Evolutionary conservation across 176 grass and related monocot species (phyloP), one percentile per base, ranked within the genome.

Genomic region (Pharus latifolius): DNA sequence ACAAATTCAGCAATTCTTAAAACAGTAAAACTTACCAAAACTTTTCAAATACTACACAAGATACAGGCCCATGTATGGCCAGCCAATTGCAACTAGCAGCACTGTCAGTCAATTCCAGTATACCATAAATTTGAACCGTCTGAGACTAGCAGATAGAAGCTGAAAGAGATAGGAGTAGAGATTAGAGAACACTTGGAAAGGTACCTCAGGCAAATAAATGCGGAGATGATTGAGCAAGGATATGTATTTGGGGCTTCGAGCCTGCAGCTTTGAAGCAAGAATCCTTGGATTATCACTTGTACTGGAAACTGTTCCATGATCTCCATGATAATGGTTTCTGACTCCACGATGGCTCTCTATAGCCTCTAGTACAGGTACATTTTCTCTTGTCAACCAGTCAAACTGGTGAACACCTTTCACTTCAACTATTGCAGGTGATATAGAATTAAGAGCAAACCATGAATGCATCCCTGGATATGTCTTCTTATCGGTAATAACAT

Each of bases 391-490:
- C 75, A 96, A 77, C 92, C 92, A 96, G 25, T 88, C 88, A 74
- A 91, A 96, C 82, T 96, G 92, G 62, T 96, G 88, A 75, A 96
- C 88, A 69, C 92, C 86, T 80, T 91, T 96, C 63, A 96, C 92
- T 79, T 96, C 92, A 63, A 96, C 64, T 76, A 96, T 85, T 50
- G 88, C 88, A 49, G 88, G 88, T 15, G 92, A 83, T 67, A 88
- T 48, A 73, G 92, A 80, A 88, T 96, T 91, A 78, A 96, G 76
- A 56, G 92, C 92, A 83, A 96, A 96, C 92, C 92, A 96, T 53
- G 92, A 96, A 85, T 96, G 92, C 92, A 96, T 91, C 56, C 84
- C 92, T 4, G 88, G 92, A 70, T 96, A 96, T 37, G 92, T 96
- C 67, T 96, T 96, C 67, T 96, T 96, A 69, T 96, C 92, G 26